Percentiles rank a stretch among this genome's conserved stretches.
These are phyloP conservation scores for Lentinula edodes DNA, from an alignment of 768 basidiomycete genomes.

Conservation along the genomic window DNA sequence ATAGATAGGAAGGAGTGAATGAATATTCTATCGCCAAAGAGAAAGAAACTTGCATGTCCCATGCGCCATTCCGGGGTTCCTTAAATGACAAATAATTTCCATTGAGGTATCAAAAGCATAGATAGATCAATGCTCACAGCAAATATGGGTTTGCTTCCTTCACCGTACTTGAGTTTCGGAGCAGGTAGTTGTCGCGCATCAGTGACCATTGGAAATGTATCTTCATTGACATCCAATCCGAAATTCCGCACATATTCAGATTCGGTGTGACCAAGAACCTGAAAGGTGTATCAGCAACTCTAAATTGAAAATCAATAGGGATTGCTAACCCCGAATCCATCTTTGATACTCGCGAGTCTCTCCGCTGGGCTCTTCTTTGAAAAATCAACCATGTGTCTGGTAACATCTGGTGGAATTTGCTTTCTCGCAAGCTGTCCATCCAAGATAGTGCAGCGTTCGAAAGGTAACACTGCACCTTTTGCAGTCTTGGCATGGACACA, in stretches of 20 bases:
- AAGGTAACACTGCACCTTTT: conserved; percentile 54
- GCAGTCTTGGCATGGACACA: conserved; percentile 39
- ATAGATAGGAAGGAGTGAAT: neutral
- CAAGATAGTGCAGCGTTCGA: conserved; percentile 61
- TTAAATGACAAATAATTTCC: conserved; percentile 7
- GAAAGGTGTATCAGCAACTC: neutral
- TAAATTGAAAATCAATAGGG: neutral
- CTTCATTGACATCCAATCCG: conserved; percentile 30
- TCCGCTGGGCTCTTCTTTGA: conserved; percentile 59
- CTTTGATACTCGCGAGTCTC: conserved; percentile 47
- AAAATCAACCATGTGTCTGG: conserved; percentile 57
- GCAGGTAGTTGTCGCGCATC: conserved; percentile 40
- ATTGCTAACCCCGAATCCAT: conserved; percentile 43
- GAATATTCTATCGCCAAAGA: neutral
- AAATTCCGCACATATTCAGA: conserved; percentile 39
- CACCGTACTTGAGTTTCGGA: conserved; percentile 47
- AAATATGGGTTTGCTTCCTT: conserved; percentile 27
- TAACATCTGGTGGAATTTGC: conserved; percentile 64
- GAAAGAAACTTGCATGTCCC: conserved; percentile 42
- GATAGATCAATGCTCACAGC: conserved; percentile 29
- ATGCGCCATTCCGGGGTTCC: conserved; percentile 38
- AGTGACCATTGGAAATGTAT: conserved; percentile 26
- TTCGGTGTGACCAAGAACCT: conserved; percentile 36
- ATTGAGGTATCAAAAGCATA: too few relatives aligned
- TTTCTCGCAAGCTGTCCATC: conserved; percentile 69